Percentiles rank a stretch among this genome's conserved stretches.
Evolutionary conservation across 2,329 filamentous ascomycete genomes (phyloP).

Genomic region (Plectosphaerella cucumerina): DNA sequence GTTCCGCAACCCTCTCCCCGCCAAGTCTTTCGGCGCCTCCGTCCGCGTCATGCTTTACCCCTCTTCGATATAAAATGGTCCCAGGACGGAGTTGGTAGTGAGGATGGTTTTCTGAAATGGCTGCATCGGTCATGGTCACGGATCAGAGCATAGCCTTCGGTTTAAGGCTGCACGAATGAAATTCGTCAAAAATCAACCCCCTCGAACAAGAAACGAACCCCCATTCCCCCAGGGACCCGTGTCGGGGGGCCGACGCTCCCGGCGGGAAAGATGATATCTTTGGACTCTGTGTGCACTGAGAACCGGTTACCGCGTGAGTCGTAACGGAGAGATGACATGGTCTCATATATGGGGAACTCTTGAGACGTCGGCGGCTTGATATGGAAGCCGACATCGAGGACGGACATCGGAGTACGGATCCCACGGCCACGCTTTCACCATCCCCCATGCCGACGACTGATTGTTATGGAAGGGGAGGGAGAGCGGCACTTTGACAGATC

Average conservation of each 20-base stretch:
- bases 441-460: neutral
- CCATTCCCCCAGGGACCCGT: neutral
- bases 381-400: neutral
- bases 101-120: slow-evolving; percentile 57
- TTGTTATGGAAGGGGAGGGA: neutral
- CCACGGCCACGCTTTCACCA: neutral
- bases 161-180: slow-evolving; percentile 51
- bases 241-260: too few relatives aligned
- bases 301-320: neutral
- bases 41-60: slow-evolving; percentile 98
- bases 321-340: neutral
- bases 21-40: slow-evolving; percentile 93
- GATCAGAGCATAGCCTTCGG: slow-evolving; percentile 49
- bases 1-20: slow-evolving; percentile 93
- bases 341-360: neutral
- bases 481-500: neutral
- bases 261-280: slow-evolving; percentile 12
- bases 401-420: neutral
- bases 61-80: slow-evolving; percentile 81
- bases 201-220: slow-evolving; percentile 4
- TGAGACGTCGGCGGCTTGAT: neutral
- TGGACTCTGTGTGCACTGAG: slow-evolving; percentile 1
- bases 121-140: slow-evolving; percentile 55
- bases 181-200: slow-evolving; percentile 34
- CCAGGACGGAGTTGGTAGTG: slow-evolving; percentile 57